A percentile compares a stretch with the other conserved stretches of the same genome.
phyloP scores from a whole-genome alignment of 2,329 filamentous ascomycete species.

The Fusarium pseudonygamai region DNA sequence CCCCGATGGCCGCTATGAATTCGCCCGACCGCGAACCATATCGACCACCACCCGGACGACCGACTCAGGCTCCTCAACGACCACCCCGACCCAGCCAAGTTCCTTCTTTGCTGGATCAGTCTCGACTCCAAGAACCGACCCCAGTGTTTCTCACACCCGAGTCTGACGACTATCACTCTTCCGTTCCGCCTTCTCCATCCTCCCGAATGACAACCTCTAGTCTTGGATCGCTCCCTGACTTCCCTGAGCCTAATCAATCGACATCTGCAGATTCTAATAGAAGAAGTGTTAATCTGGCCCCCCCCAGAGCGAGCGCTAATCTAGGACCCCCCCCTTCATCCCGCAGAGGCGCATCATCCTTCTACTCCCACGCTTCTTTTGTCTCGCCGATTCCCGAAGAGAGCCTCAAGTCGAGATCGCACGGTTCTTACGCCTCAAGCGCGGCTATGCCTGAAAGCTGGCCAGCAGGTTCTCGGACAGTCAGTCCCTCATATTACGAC shows the following conservation, averaged over 20 bases:
- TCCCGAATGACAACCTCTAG: conserved; percentile 63
- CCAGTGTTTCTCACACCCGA: conserved; percentile 56
- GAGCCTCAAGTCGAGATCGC: conserved; percentile 64
- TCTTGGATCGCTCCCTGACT: conserved; percentile 67
- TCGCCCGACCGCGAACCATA: conserved; percentile 54
- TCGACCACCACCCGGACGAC: conserved; percentile 60
- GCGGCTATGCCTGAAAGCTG: conserved; percentile 76
- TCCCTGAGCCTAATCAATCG: conserved; percentile 55
- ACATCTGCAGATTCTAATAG: conserved; percentile 47
- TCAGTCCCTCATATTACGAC: conserved; percentile 60
- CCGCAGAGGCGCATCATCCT: conserved; percentile 69
- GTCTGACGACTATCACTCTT: conserved; percentile 50
- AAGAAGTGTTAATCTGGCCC: conserved; percentile 59
- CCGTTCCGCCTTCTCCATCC: conserved; percentile 59
- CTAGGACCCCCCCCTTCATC: conserved; percentile 69
- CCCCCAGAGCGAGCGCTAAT: conserved; percentile 60
- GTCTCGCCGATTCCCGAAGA: conserved; percentile 83
- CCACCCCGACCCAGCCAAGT: conserved; percentile 69
- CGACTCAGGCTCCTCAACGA: conserved; percentile 62
- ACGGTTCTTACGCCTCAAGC: conserved; percentile 76
- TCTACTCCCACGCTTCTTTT: conserved; percentile 72
- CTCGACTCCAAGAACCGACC: conserved; percentile 64
- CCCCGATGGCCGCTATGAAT: conserved; percentile 48
- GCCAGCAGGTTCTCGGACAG: conserved; percentile 59
- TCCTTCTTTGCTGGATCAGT: conserved; percentile 66